Percentiles rank a stretch among this genome's conserved stretches.
phyloP scores from a whole-genome alignment of 1,284 basidiomycete genomes.

The Mycena sp. region DNA sequence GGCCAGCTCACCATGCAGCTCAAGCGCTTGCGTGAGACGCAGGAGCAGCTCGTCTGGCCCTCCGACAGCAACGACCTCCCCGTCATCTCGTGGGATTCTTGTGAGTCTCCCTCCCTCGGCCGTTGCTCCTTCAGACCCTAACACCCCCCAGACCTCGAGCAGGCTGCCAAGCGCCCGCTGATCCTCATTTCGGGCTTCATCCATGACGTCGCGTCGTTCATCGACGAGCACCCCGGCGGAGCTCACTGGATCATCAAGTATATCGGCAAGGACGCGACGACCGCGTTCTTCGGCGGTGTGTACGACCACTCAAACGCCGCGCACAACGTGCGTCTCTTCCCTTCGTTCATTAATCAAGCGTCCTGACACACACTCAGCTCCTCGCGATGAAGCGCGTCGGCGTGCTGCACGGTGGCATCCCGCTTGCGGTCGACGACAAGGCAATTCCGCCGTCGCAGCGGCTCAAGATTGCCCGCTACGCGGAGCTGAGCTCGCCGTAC shows the following conservation, averaged over 20 bases:
- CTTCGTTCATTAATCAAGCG: neutral
- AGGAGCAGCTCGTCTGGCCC: constrained; percentile 76
- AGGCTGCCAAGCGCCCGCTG: constrained; percentile 70
- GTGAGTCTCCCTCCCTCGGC: constrained; percentile 52
- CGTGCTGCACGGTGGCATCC: constrained; percentile 72
- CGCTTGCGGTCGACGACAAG: constrained; percentile 52
- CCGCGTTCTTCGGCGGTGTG: constrained; percentile 86
- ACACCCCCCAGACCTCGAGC: constrained; percentile 59
- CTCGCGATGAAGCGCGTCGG: constrained; percentile 88
- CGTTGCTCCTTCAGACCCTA: neutral
- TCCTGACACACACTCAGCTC: too few relatives aligned
- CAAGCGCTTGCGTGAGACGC: constrained; percentile 76
- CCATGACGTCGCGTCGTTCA: constrained; percentile 78
- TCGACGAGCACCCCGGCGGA: constrained; percentile 87
- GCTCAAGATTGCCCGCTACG: constrained; percentile 62
- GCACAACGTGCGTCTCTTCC: constrained; percentile 62
- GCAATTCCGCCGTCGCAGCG: constrained; percentile 66
- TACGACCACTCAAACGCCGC: constrained; percentile 88
- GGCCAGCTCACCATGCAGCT: constrained; percentile 94
- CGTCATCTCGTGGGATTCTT: constrained; percentile 80
- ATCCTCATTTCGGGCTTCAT: constrained; percentile 82
- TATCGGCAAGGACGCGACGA: constrained; percentile 80
- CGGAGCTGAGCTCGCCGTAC: constrained; percentile 52
- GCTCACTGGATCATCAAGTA: constrained; percentile 68
- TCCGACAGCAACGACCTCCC: constrained; percentile 69